Evolutionary conservation across 257 asterid genomes (phyloP).

Genomic region (Phtheirospermum japonicum): DNA sequence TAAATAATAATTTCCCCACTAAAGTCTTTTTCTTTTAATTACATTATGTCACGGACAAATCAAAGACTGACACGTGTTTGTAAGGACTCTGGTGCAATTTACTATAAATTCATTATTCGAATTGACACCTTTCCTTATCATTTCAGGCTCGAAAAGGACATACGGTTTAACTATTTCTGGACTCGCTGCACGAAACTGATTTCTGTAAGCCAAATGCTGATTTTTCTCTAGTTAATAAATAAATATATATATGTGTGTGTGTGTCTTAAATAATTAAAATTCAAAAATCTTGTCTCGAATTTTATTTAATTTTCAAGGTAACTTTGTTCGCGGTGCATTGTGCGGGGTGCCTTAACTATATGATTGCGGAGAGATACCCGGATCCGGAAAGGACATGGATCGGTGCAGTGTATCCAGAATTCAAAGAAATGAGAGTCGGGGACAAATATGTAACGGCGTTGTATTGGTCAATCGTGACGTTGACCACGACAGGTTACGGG

Average conservation of each 20-base stretch:
- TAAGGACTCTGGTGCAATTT: too few species aligned
- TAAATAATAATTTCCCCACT: too few species aligned
- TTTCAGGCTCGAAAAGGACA: slow-evolving; percentile 78
- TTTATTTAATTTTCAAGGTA: slow-evolving; percentile 32
- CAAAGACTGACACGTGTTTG: neutral
- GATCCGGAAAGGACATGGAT: slow-evolving; percentile 51
- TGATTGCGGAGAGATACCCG: slow-evolving; percentile 47
- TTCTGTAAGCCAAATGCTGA: slow-evolving; percentile 33
- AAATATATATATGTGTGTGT: too few species aligned
- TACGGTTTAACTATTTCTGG: slow-evolving; percentile 78
- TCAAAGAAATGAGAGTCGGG: slow-evolving; percentile 43
- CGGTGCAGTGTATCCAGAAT: slow-evolving; percentile 49
- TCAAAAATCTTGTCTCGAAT: neutral
- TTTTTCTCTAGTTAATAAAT: neutral
- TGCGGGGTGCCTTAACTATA: slow-evolving; percentile 56
- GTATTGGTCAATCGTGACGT: slow-evolving; percentile 63
- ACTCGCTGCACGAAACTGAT: slow-evolving; percentile 68
- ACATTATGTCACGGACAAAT: too few species aligned
- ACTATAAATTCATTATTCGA: neutral
- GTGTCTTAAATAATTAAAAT: neutral
- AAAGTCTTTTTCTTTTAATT: too few species aligned
- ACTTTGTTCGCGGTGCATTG: slow-evolving; percentile 59
- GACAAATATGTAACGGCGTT: slow-evolving; percentile 52
- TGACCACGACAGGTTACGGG: slow-evolving; percentile 68
- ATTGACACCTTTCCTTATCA: neutral